Percentiles rank a stretch among this genome's conserved stretches.
These are phyloP conservation scores for Mitragyna speciosa DNA, from an alignment of 257 asterid genomes.

Conservation along the genomic window DNA sequence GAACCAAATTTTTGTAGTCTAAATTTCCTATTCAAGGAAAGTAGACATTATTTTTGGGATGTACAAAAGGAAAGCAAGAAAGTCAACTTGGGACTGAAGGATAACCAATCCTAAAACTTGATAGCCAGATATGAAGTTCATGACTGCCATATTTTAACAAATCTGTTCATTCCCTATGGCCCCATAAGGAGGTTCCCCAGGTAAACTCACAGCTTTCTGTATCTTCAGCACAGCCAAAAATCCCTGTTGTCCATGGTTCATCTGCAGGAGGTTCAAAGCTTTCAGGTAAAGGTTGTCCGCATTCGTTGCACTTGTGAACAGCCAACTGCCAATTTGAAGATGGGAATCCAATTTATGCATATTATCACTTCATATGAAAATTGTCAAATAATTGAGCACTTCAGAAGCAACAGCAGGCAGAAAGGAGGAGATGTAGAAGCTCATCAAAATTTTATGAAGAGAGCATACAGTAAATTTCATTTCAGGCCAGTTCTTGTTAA, in stretches of 20 bases:
- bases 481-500: background rate
- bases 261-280: slow-evolving; percentile 91
- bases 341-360: slow-evolving; percentile 10
- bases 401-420: background rate
- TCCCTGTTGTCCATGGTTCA: slow-evolving; percentile 96
- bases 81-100: background rate
- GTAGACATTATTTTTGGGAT: background rate
- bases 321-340: slow-evolving; percentile 54
- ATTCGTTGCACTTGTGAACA: slow-evolving; percentile 83
- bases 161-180: background rate
- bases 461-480: background rate
- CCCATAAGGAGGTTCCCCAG: background rate
- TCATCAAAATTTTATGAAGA: background rate
- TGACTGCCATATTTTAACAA: background rate
- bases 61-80: background rate
- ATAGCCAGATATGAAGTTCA: background rate
- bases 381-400: slow-evolving; percentile 1
- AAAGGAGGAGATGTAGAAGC: background rate
- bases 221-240: slow-evolving; percentile 81
- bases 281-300: slow-evolving; percentile 97
- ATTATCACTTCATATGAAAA: background rate
- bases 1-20: background rate
- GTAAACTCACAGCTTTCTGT: slow-evolving; percentile 76
- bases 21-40: background rate
- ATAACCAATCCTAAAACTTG: background rate